A percentile compares a stretch with the other conserved stretches of the same genome.
Conservation (phyloP, 2,329 filamentous ascomycete genomes). For the Rasamsonia emersonii region DNA sequence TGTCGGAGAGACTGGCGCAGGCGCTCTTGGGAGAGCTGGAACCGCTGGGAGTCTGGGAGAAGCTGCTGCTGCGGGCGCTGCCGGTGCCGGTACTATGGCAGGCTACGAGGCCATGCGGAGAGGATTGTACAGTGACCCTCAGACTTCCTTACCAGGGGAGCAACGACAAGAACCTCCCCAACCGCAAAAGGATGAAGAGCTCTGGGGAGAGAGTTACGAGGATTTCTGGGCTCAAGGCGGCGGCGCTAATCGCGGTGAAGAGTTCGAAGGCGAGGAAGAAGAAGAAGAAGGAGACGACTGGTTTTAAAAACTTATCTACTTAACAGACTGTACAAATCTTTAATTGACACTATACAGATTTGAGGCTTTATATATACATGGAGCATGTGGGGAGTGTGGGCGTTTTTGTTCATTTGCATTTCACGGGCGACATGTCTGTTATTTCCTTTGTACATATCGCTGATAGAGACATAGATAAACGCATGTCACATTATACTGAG, state of each 20-base stretch:
- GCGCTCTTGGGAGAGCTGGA: conserved; percentile 31
- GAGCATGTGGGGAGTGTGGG: too few species aligned
- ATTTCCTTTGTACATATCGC: too few species aligned
- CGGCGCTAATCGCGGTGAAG: conserved; percentile 14
- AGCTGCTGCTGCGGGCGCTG: conserved; percentile 35
- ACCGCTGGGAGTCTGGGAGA: conserved; percentile 19
- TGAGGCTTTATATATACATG: too few species aligned
- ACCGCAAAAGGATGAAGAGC: conserved; percentile 16
- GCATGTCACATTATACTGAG: too few species aligned
- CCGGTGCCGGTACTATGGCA: conserved; percentile 51
- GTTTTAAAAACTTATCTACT: conserved; percentile 10
- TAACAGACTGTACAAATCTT: neutral
- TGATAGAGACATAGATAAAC: too few species aligned
- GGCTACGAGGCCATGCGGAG: conserved; percentile 57
- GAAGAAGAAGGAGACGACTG: conserved; percentile 19
- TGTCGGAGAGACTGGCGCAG: conserved; percentile 29
- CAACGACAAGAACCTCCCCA: conserved; percentile 11
- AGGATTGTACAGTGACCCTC: conserved; percentile 30
- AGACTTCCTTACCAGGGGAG: conserved; percentile 12
- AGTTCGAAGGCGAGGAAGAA: conserved; percentile 9
- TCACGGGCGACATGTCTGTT: too few species aligned
- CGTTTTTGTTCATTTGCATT: too few species aligned
- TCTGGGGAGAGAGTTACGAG: conserved; percentile 18
- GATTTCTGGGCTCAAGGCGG: conserved; percentile 12
- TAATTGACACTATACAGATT: too few species aligned